These are phyloP conservation scores for Solanum chiquidenum DNA, from an alignment of 257 asterid genomes.

Conservation along the genomic window DNA sequence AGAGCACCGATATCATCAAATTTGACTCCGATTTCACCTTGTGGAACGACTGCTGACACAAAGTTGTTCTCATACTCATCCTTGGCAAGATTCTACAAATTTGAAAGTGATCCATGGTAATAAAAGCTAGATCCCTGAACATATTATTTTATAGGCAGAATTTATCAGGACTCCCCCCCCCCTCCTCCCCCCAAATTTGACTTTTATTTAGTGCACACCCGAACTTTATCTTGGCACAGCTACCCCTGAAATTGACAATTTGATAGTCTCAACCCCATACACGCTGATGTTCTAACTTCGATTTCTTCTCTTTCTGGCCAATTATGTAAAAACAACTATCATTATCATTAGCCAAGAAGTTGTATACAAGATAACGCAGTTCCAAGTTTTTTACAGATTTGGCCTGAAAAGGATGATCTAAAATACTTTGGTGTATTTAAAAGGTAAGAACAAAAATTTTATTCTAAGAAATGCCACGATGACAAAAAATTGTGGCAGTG, in stretches of 20 bases:
- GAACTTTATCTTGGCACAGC: not conserved
- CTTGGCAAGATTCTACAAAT: conserved; percentile 79
- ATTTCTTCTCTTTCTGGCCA: not conserved
- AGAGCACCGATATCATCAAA: conserved; percentile 98
- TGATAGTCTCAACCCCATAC: not conserved
- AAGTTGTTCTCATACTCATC: conserved; percentile 97
- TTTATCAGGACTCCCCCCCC: not conserved
- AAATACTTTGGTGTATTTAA: not conserved
- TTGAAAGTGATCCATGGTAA: conserved; percentile 1
- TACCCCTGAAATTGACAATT: not conserved
- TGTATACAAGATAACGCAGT: not conserved
- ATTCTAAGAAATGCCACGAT: not conserved
- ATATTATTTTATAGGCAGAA: not conserved
- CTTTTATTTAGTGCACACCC: not conserved
- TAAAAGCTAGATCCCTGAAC: not conserved
- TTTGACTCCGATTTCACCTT: conserved; percentile 91
- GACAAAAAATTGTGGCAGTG: not conserved
- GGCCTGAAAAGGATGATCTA: not conserved
- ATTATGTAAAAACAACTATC: not conserved
- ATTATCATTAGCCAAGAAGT: not conserved
- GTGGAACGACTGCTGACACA: conserved; percentile 92
- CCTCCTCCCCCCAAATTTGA: not conserved
- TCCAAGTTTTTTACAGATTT: not conserved
- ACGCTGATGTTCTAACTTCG: not conserved
- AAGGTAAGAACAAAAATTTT: not conserved